A percentile compares a stretch with the other conserved stretches of the same genome.
Conservation (phyloP, 768 basidiomycete genomes). For the Naganishia antarctica region DNA sequence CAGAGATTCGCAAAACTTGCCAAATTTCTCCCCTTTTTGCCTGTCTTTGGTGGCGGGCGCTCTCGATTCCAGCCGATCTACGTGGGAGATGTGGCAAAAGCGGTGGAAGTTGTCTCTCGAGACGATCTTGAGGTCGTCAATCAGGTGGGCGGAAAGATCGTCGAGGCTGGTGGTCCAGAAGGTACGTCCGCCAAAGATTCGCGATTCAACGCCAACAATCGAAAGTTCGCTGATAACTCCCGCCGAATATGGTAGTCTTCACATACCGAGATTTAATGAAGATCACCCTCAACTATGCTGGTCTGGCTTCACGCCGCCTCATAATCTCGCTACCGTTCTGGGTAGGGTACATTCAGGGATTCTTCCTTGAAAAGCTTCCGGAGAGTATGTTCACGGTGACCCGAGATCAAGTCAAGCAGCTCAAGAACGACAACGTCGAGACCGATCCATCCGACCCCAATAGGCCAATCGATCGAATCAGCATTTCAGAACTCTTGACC, state of each 20-base stretch:
- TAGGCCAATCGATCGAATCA: slow-evolving; percentile 31
- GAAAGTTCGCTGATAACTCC: too few relatives aligned
- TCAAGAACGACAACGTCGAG: slow-evolving; percentile 58
- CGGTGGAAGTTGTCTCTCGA: slow-evolving; percentile 60
- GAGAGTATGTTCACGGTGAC: slow-evolving; percentile 65
- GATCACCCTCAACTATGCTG: slow-evolving; percentile 58
- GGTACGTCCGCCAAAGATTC: too few relatives aligned
- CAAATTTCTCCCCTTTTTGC: slow-evolving; percentile 62
- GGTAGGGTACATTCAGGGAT: slow-evolving; percentile 63
- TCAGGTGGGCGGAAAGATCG: slow-evolving; percentile 52
- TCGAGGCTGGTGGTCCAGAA: slow-evolving; percentile 57
- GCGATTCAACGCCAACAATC: too few relatives aligned
- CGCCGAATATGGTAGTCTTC: too few relatives aligned
- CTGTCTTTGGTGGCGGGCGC: slow-evolving; percentile 69
- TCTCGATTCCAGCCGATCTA: slow-evolving; percentile 69
- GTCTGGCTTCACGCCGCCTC: slow-evolving; percentile 53
- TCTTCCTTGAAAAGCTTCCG: slow-evolving; percentile 62
- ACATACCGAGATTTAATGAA: slow-evolving; percentile 67
- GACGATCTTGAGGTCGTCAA: slow-evolving; percentile 51
- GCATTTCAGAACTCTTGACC: slow-evolving; percentile 43
- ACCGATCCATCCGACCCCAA: slow-evolving; percentile 29
- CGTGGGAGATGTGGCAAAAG: slow-evolving; percentile 62
- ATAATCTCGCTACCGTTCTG: slow-evolving; percentile 64
- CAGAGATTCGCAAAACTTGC: slow-evolving; percentile 65
- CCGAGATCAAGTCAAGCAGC: slow-evolving; percentile 65